phyloP scores from a whole-genome alignment of 257 asterid species.

The Solanum commersonii region DNA sequence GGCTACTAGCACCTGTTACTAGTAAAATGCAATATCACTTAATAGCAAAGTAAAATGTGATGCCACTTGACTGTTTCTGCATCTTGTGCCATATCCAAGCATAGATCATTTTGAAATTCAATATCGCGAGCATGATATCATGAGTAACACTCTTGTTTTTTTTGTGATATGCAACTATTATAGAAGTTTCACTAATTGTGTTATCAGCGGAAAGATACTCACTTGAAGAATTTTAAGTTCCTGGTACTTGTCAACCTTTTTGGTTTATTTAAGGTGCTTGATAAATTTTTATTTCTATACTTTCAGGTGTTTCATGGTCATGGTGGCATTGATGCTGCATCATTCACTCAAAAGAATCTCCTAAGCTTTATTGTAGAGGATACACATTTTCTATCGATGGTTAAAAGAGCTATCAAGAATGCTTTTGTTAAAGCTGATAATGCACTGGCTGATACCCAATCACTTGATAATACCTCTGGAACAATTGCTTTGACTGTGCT shows the following conservation, averaged over 20 bases:
- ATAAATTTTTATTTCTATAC: not conserved
- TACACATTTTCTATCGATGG: conserved; percentile 45
- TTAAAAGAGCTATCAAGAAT: conserved; percentile 49
- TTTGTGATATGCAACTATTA: not conserved
- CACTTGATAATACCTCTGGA: conserved; percentile 59
- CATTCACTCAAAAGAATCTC: conserved; percentile 54
- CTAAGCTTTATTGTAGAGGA: conserved; percentile 60
- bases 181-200: not conserved
- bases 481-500: conserved; percentile 72
- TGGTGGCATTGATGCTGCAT: conserved; percentile 76
- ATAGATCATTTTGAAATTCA: not conserved
- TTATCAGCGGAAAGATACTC: not conserved
- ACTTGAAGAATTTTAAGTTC: not conserved
- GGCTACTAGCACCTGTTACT: not conserved
- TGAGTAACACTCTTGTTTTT: not conserved
- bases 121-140: not conserved
- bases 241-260: not conserved
- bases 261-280: not conserved
- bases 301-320: conserved; percentile 83
- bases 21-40: not conserved
- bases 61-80: not conserved
- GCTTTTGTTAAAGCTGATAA: conserved; percentile 67
- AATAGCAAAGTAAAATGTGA: not conserved
- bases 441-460: conserved; percentile 53
- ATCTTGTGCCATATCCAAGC: not conserved